Evolutionary conservation across 192 early-diverging fungal genomes (phyloP).

Genomic region (Rhizophagus sp.): DNA sequence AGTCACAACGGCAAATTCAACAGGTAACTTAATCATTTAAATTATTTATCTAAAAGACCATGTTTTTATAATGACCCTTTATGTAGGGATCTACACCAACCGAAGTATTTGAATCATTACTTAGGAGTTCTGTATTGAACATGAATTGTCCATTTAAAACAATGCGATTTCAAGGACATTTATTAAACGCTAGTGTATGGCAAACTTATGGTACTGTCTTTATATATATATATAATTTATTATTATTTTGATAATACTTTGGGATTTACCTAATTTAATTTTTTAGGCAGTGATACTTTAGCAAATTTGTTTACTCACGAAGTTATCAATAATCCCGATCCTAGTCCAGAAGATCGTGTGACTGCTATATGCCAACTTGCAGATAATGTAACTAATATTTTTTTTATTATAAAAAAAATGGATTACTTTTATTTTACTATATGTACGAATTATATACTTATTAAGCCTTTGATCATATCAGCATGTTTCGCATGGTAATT

Average conservation of each 20-base stretch:
- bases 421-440: not conserved
- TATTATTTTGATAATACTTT: not conserved
- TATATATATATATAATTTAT: not conserved
- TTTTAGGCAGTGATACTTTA: not conserved
- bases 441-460: not conserved
- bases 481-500: constrained; percentile 28
- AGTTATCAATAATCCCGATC: not conserved
- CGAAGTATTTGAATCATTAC: constrained; percentile 26
- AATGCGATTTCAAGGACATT: constrained; percentile 12
- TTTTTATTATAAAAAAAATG: not conserved
- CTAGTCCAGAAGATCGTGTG: constrained; percentile 23
- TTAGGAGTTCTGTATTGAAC: constrained; percentile 24
- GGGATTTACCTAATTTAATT: not conserved
- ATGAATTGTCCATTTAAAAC: constrained; percentile 12
- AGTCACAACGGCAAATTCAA: constrained; percentile 25
- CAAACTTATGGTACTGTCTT: constrained; percentile 25
- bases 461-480: not conserved
- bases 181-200: constrained; percentile 21
- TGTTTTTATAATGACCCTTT: not conserved
- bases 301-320: constrained; percentile 13
- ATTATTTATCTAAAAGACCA: not conserved
- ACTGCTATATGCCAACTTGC: constrained; percentile 29
- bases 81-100: constrained; percentile 21
- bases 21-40: not conserved
- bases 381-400: constrained; percentile 14